Conservation (phyloP, 306 rosid species). For the Acacia acuminata region DNA sequence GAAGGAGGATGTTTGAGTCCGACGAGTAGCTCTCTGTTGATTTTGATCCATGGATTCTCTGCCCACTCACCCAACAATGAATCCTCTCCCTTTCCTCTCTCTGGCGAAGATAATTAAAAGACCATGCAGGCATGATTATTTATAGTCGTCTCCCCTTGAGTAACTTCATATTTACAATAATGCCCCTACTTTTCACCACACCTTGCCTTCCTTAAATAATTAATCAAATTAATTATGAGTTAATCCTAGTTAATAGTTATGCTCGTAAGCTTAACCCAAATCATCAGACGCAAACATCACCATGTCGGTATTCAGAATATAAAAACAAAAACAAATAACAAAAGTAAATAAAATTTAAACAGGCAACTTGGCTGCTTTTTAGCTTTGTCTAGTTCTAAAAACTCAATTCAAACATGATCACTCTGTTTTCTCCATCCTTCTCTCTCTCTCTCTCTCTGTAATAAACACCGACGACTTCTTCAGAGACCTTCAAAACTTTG, state of each 20-base stretch:
- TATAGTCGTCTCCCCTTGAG: too few species aligned
- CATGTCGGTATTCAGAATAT: background rate
- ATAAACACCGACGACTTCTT: constrained; percentile 31
- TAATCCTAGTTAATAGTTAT: background rate
- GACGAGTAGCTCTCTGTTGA: too few species aligned
- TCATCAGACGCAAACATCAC: background rate
- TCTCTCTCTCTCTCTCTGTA: constrained; percentile 28
- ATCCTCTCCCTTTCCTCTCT: too few species aligned
- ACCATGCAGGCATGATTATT: too few species aligned
- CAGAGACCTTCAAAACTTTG: background rate
- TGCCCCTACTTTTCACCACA: constrained; percentile 3
- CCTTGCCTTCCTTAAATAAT: background rate
- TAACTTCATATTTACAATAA: too few species aligned
- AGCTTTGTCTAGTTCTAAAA: background rate
- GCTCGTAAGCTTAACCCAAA: background rate
- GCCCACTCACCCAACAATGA: too few species aligned
- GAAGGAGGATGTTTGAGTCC: too few species aligned
- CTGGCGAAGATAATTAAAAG: too few species aligned
- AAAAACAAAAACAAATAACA: background rate
- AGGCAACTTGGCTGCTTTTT: constrained; percentile 3
- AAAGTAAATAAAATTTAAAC: background rate
- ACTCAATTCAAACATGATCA: constrained; percentile 44
- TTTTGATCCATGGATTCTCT: too few species aligned
- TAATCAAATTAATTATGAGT: constrained; percentile 1
- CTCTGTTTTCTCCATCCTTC: constrained; percentile 17